Evolutionary conservation across 441 rosid genomes (phyloP).

Genomic region (Pelargonium cotyledonis): DNA sequence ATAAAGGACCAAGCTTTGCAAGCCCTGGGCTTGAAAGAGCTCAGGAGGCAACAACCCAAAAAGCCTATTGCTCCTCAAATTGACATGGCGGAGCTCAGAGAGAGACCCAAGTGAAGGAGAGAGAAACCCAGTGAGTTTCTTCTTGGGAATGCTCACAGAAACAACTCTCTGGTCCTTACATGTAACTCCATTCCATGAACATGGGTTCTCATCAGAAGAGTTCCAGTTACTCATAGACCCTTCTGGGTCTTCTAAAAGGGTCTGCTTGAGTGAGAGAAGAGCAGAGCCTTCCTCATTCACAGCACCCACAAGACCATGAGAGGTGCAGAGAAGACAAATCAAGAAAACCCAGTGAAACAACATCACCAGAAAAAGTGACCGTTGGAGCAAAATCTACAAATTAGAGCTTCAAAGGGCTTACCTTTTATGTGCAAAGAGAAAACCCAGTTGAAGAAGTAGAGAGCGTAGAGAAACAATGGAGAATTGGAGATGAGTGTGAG

Average conservation of each 20-base stretch:
- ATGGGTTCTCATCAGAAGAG: conserved; percentile 62
- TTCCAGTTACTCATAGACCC: conserved; percentile 83
- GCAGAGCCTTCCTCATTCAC: conserved; percentile 67
- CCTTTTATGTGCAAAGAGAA: conserved; percentile 29
- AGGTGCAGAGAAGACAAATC: conserved; percentile 36
- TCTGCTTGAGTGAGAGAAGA: conserved; percentile 63
- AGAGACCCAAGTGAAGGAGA: conserved; percentile 75
- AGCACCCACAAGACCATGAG: conserved; percentile 24
- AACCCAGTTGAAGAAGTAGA: conserved; percentile 20
- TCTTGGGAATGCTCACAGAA: conserved; percentile 77
- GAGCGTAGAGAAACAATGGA: conserved; percentile 10
- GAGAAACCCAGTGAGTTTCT: conserved; percentile 67
- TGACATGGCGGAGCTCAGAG: conserved; percentile 72
- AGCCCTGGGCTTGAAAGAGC: conserved; percentile 67
- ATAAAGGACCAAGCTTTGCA: conserved; percentile 85
- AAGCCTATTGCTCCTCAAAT: conserved; percentile 70
- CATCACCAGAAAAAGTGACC: conserved; percentile 25
- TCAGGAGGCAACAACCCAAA: conserved; percentile 58
- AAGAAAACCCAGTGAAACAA: conserved; percentile 37
- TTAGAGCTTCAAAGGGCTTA: conserved; percentile 20
- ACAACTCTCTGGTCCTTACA: conserved; percentile 75
- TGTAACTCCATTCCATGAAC: conserved; percentile 90
- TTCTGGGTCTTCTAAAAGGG: conserved; percentile 61
- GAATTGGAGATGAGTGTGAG: conserved; percentile 11
- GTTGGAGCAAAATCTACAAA: conserved; percentile 16